Evolutionary conservation across 1,284 basidiomycete species (phyloP), one percentile per base, ranked within the genome.

Genomic region (Irpex sp.): DNA sequence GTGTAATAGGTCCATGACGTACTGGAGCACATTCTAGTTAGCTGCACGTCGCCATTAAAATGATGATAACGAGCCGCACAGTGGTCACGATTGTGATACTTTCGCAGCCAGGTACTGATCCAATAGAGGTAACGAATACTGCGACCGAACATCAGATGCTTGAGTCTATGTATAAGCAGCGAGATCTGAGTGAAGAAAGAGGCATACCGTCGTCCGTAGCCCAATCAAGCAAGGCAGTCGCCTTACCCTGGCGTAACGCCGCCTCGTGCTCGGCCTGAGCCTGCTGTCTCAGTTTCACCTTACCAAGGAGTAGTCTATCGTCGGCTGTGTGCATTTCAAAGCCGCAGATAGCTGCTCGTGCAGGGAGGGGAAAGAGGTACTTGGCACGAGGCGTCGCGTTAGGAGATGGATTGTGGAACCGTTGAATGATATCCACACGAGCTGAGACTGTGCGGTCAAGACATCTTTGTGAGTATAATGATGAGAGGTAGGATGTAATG

Each of bases 341-440:
- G 0, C 75, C 78, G 59, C 81, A 84, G 2, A 85, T 78, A 0
- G 81, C 81, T 0, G 79, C 78, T n/a, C 72, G 75, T 0, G 80
- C 83, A 1, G 87, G 87, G 1, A 88, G 77, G 1, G 87, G 86
- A 66, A 89, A 88, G 53, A 80, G 75, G 68, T 87, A 89, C 46
- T 81, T 79, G 6, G 82, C 83, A 56, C 79, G 75, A 49, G 72
- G 66, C 0, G 84, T 82, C 0, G 75, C 61, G 13, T 66, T 62
- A 13, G 69, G 63, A 1, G 72, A 71, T 0, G 74, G 63, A 67
- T 87, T 85, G 15, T 61, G 67, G 68, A 81, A 89, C 0, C 68
- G 70, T 63, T 88, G 86, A 0, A 68, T 69, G n/a, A 89, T 68
- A 0, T 77, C 75, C 5, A 87, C 79, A 17, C 78, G 76, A 0